Evolutionary conservation across 352 stramenopile genomes (phyloP), one percentile per base, ranked within the genome.

Genomic region (Phytophthora boehmeriae): DNA sequence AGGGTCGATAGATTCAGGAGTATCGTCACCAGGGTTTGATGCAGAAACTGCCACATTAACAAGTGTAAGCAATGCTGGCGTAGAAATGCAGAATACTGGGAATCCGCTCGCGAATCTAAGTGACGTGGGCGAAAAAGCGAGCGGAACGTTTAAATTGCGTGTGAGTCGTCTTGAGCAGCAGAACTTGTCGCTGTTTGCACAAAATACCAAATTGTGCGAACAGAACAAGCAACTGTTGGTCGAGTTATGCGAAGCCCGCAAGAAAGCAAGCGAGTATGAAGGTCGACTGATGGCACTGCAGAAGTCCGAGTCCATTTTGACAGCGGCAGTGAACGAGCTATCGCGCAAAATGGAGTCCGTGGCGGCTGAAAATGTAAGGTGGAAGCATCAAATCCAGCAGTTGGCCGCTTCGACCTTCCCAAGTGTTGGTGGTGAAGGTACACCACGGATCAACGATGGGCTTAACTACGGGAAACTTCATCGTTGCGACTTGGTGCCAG

Each of bases 131-230:
- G 45, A 52, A 27, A 39, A 41, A 13, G 23, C 45, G 4, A 64
- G 46, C 48, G 39, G 56, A 17, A 57, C 38, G 36, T 64, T 64
- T 14, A 51, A 46, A 13, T 22, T 64, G 19, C 56, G 56, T 14
- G 55, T 56, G 23, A 23, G 25, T 17, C 55, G 55, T 44, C 46
- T 56, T 1, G 55, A 63, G n/a, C 35, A 50, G 20, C 55, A 63
- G 16, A 55, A 52, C 16, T 8, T 63, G 3, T 14, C 27, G 36
- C 38, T 56, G 1, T 63, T 51, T 14, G 45, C 51, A 9, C 44
- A 63, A 22, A 55, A 63, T 28, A 36, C 17, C 23, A 45, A 23
- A 4, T 32, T 56, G 14, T 19, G 35, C 1, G 36, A 47, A 46
- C 23, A 51, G 19, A 56, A 50, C 16, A 14, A n/a, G 25, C 11